Evolutionary conservation across 768 basidiomycete genomes (phyloP).

Genomic region (Daedalea quercina): DNA sequence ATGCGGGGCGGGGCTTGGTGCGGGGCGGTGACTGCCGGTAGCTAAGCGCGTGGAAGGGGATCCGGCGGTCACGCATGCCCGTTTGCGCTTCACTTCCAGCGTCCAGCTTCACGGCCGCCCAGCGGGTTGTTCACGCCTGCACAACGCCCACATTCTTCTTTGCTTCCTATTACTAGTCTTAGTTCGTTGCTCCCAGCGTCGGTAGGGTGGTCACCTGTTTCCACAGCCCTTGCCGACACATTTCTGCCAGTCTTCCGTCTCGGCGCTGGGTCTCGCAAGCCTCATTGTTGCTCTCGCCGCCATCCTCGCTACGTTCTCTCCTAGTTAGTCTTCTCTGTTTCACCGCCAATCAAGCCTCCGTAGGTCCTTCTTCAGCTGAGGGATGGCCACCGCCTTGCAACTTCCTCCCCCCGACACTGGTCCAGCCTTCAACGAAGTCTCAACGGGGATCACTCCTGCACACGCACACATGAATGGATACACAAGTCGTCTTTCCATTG

Average conservation of each 20-base stretch:
- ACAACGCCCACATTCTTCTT: not conserved
- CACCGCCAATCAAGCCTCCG: not conserved
- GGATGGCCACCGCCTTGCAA: slow-evolving; percentile 22
- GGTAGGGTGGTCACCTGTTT: slow-evolving; percentile 1
- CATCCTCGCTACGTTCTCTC: not conserved
- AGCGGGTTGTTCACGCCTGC: not conserved
- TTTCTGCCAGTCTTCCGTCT: not conserved
- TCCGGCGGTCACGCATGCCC: slow-evolving; percentile 1
- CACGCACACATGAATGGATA: slow-evolving; percentile 36
- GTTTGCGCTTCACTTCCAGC: not conserved
- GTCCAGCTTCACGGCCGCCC: not conserved
- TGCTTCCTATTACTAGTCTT: not conserved
- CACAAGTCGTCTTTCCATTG: slow-evolving; percentile 44
- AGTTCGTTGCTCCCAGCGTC: not conserved
- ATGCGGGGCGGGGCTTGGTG: too few species aligned
- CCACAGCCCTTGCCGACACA: not conserved
- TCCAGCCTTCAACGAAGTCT: slow-evolving; percentile 12
- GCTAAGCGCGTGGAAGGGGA: not conserved
- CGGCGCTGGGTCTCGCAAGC: not conserved
- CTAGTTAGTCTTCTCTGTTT: not conserved
- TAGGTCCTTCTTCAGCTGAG: not conserved
- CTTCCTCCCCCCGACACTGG: slow-evolving; percentile 14
- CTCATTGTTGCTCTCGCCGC: not conserved
- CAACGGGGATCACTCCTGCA: slow-evolving; percentile 21
- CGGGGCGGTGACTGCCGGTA: not conserved